Evolutionary conservation across 169 alveolate species (phyloP).

Genomic region (Perkinsus olseni): DNA sequence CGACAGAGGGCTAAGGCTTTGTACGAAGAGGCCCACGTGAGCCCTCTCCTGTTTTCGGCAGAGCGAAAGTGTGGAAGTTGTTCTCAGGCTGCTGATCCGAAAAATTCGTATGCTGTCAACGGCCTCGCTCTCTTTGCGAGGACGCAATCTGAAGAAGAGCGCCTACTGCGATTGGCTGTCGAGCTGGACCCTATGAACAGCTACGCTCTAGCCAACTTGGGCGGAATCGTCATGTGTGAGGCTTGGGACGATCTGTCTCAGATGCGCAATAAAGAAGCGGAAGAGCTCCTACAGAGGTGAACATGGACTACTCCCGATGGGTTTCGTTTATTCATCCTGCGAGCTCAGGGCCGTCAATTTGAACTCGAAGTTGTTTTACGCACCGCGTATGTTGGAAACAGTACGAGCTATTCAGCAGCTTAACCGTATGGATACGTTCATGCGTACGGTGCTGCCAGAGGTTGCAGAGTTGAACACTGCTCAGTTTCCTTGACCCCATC

Average conservation of each 20-base stretch:
- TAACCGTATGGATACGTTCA: not conserved
- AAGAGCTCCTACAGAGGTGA: not conserved
- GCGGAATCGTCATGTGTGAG: not conserved
- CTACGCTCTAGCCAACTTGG: not conserved
- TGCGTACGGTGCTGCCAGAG: not conserved
- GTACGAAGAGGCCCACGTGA: not conserved
- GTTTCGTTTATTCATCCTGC: no score
- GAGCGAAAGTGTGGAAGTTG: not conserved
- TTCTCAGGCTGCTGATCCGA: not conserved
- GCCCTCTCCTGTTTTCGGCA: not conserved
- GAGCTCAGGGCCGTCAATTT: not conserved
- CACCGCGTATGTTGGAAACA: not conserved
- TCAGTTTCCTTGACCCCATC: not conserved
- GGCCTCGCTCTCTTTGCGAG: not conserved
- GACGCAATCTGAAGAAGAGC: not conserved
- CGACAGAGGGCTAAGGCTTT: not conserved
- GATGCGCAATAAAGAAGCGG: not conserved
- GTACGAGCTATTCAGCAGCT: not conserved
- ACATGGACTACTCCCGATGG: no score
- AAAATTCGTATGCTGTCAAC: not conserved
- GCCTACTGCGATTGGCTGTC: not conserved
- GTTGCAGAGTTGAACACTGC: not conserved
- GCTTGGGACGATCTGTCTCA: not conserved
- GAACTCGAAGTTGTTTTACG: not conserved
- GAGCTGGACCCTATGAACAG: not conserved